These are phyloP conservation scores for Setaria viridis DNA, from an alignment of 202 grass and related monocot species.

Conservation along the genomic window DNA sequence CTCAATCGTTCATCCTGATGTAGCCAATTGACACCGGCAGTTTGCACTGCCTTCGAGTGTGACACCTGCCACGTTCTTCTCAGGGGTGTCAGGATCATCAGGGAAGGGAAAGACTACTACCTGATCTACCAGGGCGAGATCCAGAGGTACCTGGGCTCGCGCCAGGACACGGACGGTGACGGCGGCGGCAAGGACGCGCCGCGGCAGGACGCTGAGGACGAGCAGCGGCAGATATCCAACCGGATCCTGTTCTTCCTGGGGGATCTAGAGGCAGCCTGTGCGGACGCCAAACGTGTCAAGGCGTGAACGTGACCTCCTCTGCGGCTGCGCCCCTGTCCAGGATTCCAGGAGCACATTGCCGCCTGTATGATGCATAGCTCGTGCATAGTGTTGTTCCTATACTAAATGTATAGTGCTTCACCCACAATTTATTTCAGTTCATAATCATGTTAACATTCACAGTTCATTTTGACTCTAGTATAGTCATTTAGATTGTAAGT, in stretches of 20 bases:
- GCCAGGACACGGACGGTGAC: slow-evolving; percentile 17
- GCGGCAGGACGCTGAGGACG: background rate
- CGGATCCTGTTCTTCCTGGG: slow-evolving; percentile 87
- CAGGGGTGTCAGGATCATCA: slow-evolving; percentile 84
- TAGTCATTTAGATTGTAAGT: background rate
- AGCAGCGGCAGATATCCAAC: slow-evolving; percentile 63
- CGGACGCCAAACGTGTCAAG: slow-evolving; percentile 61
- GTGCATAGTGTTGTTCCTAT: slow-evolving; percentile 21
- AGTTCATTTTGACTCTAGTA: background rate
- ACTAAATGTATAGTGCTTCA: background rate
- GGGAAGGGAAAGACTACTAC: slow-evolving; percentile 86
- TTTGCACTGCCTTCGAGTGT: background rate
- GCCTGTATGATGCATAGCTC: background rate
- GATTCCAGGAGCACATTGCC: background rate
- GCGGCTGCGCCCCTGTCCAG: background rate
- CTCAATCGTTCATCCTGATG: too few species aligned
- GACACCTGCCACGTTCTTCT: background rate
- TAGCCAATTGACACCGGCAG: too few species aligned
- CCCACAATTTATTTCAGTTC: background rate
- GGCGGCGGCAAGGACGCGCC: slow-evolving; percentile 1
- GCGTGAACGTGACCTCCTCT: slow-evolving; percentile 10
- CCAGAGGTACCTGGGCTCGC: slow-evolving; percentile 68
- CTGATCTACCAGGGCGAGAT: slow-evolving; percentile 91
- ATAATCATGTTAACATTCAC: background rate
- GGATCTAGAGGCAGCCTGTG: slow-evolving; percentile 81